Evolutionary conservation across 148 eudicot genomes (phyloP), one percentile per base, ranked within the genome.

Genomic region (Chenopodium berlandieri): DNA sequence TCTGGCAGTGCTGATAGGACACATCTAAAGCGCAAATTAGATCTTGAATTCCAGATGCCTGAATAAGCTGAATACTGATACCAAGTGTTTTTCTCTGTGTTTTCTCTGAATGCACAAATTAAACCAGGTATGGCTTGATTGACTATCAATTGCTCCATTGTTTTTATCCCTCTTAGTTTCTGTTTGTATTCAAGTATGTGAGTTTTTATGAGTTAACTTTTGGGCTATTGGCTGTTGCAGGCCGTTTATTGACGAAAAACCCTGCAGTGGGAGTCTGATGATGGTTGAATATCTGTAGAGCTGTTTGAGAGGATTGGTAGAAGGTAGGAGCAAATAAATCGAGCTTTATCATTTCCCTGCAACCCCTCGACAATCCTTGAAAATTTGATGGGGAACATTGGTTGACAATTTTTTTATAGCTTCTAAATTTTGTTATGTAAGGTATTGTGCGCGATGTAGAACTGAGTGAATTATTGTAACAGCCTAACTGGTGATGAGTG

Each of bases 11-110:
- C 97, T 89, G 99, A 93, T 86, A 89, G 97, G 86, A 87, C 94
- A 60, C 97, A 92, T 87, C 87, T 95, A 40, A 95, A 95, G 90
- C 91, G 97, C 78, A 95, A 95, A 86, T 80, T 95, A 76, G 97
- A 95, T 87, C 97, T 93, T 79, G 99, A 95, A 78, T 95, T 95
- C 79, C 95, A 90, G 88, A 84, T 77, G 50, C 95, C 94, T 13
- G 98, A 92, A 86, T 91, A 91, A 79, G 87, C 79, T 54, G 11
- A 25, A 25, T 48, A 7, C 63, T 74, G 77, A 48, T 12, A 22
- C 75, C 50, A 19, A 20, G 25, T 74, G 22, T 27, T 16, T 6
- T 50, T 73, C n/a, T 73, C 63, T 74, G 62, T 50, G 5, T 5
- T 52, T 25, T 74, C 77, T 31, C 32, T 31, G 32, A 31, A 31